Evolutionary conservation across 1,284 basidiomycete genomes (phyloP).

Genomic region (Melampsora americana): DNA sequence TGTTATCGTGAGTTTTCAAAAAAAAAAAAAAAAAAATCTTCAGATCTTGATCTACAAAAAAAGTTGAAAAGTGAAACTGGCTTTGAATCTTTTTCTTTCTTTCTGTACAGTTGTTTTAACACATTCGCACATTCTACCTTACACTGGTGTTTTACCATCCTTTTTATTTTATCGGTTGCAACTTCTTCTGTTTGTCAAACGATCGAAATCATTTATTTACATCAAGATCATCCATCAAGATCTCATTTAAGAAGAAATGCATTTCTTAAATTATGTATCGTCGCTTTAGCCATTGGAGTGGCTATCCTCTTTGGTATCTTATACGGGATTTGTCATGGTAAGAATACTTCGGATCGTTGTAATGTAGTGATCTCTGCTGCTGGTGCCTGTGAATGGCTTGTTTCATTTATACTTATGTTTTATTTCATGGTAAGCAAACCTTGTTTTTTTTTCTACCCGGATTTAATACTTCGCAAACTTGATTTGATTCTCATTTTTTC

Average conservation of each 20-base stretch:
- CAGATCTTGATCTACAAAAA: not conserved
- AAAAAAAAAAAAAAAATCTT: too few relatives aligned
- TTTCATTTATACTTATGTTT: conserved; percentile 12
- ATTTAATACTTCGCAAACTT: not conserved
- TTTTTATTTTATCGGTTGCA: conserved; percentile 26
- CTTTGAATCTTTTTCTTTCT: not conserved
- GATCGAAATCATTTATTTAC: conserved; percentile 25
- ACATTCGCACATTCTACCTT: conserved; percentile 30
- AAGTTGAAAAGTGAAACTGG: too few relatives aligned
- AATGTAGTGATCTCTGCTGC: conserved; percentile 17
- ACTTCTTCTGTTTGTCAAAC: conserved; percentile 27
- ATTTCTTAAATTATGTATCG: conserved; percentile 16
- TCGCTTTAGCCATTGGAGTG: not conserved
- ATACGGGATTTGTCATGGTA: conserved; percentile 28
- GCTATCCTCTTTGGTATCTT: conserved; percentile 33
- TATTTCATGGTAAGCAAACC: conserved; percentile 27
- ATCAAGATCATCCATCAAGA: conserved; percentile 25
- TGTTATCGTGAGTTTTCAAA: not conserved
- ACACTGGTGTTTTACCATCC: conserved; percentile 32
- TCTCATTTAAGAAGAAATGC: conserved; percentile 30
- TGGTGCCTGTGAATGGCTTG: conserved; percentile 31
- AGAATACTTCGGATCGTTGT: conserved; percentile 13
- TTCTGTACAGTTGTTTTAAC: conserved; percentile 21
- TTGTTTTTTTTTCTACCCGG: not conserved
- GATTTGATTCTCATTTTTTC: not conserved